Evolutionary conservation across 306 rosid species (phyloP).

Genomic region (Rosa chinensis): DNA sequence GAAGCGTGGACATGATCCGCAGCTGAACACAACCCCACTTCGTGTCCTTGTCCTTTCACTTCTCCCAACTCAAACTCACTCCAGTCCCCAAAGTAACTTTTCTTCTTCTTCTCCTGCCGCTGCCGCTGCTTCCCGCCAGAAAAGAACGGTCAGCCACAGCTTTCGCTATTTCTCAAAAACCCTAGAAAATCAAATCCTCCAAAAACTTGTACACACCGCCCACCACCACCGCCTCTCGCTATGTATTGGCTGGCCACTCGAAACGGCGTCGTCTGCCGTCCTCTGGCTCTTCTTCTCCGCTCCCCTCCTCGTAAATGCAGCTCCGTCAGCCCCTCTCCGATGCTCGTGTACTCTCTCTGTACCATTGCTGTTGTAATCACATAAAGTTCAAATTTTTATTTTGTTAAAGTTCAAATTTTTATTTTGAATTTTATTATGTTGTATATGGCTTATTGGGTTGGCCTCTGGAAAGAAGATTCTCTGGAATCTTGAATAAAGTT

Average conservation of each 20-base stretch:
- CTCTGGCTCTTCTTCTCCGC: constrained; percentile 43
- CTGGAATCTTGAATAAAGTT: neutral
- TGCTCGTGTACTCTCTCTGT: constrained; percentile 44
- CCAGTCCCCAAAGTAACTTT: neutral
- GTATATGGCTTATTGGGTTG: neutral
- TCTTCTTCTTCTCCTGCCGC: neutral
- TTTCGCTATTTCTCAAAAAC: neutral
- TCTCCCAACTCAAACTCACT: neutral
- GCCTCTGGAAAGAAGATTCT: neutral
- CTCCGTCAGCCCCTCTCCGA: constrained; percentile 47
- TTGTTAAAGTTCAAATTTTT: too few relatives aligned
- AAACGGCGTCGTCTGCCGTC: constrained; percentile 61
- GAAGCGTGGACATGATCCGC: neutral
- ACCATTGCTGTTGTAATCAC: neutral
- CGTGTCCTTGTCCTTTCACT: neutral
- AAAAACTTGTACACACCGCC: neutral
- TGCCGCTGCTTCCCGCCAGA: neutral
- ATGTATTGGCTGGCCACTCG: constrained; percentile 61
- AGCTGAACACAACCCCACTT: neutral
- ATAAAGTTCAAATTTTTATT: too few relatives aligned
- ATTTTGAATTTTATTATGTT: neutral
- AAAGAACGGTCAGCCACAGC: neutral
- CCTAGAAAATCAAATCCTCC: neutral
- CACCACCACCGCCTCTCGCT: constrained; percentile 3
- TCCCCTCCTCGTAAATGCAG: constrained; percentile 31